Conservation (phyloP, 305 asterid species). For the Rubia peregrina region DNA sequence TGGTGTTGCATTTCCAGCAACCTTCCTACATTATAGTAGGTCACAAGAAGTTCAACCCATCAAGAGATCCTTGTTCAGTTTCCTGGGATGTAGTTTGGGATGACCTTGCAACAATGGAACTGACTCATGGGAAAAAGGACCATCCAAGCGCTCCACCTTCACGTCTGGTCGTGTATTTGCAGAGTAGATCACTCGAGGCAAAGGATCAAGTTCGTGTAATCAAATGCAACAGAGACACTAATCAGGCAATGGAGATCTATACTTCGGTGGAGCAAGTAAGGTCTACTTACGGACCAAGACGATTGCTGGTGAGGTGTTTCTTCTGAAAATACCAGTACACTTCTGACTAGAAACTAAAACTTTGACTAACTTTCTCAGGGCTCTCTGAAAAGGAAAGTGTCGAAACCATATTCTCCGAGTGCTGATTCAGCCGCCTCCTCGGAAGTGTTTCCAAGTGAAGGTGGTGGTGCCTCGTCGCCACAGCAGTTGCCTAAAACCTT, state of each 20-base stretch:
- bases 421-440: constrained; percentile 30
- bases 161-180: constrained; percentile 59
- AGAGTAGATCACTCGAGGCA: constrained; percentile 52
- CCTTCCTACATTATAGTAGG: constrained; percentile 79
- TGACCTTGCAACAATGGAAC: constrained; percentile 76
- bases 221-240: constrained; percentile 70
- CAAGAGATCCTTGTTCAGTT: constrained; percentile 95
- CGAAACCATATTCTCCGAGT: constrained; percentile 73
- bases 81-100: constrained; percentile 92
- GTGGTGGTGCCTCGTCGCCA: constrained; percentile 51
- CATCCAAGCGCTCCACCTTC: constrained; percentile 75
- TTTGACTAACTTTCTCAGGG: constrained; percentile 42
- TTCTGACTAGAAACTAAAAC: not conserved
- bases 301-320: constrained; percentile 48
- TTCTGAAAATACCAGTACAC: not conserved
- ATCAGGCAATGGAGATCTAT: constrained; percentile 80
- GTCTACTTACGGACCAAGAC: constrained; percentile 59
- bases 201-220: constrained; percentile 75
- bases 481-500: constrained; percentile 78
- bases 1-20: constrained; percentile 56
- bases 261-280: constrained; percentile 79
- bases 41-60: constrained; percentile 88
- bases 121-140: constrained; percentile 82
- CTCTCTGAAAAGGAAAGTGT: constrained; percentile 58
- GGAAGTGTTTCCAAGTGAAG: constrained; percentile 38